phyloP scores from a whole-genome alignment of 2,329 filamentous ascomycete genomes.

The Trichophaea hybrida region DNA sequence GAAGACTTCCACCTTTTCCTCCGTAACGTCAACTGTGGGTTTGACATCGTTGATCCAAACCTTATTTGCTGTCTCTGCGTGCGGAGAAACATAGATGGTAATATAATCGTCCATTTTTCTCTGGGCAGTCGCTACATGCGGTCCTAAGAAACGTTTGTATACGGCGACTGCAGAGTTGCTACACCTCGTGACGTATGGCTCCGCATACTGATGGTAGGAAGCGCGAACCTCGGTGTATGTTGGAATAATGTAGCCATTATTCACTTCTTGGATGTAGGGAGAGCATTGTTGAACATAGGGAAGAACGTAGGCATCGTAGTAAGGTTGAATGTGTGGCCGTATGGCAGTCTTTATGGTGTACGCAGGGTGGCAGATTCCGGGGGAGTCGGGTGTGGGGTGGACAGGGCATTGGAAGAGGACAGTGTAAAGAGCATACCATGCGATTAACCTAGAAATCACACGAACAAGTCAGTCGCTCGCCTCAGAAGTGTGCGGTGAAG shows the following conservation, averaged over 20 bases:
- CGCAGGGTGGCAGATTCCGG: slow-evolving; percentile 73
- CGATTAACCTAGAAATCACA: slow-evolving; percentile 44
- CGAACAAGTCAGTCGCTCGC: neutral
- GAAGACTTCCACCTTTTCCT: slow-evolving; percentile 48
- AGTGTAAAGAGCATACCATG: slow-evolving; percentile 77
- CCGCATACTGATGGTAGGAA: slow-evolving; percentile 66
- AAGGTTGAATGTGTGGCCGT: slow-evolving; percentile 64
- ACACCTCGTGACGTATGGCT: slow-evolving; percentile 57
- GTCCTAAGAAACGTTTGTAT: slow-evolving; percentile 19
- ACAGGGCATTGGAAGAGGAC: slow-evolving; percentile 54
- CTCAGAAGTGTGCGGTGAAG: neutral
- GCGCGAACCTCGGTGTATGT: slow-evolving; percentile 35
- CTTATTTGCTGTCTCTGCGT: slow-evolving; percentile 48
- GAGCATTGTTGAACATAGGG: slow-evolving; percentile 68
- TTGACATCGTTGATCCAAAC: slow-evolving; percentile 34
- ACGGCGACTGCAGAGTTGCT: slow-evolving; percentile 35
- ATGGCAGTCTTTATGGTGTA: slow-evolving; percentile 48
- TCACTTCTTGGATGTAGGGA: slow-evolving; percentile 41
- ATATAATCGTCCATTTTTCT: slow-evolving; percentile 47
- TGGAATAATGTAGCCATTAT: slow-evolving; percentile 42
- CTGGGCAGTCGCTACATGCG: slow-evolving; percentile 14
- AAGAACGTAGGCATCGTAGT: slow-evolving; percentile 70
- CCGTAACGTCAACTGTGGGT: slow-evolving; percentile 59
- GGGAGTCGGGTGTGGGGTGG: slow-evolving; percentile 36
- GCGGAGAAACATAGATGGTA: slow-evolving; percentile 53